phyloP scores from a whole-genome alignment of 805 yeast genomes.

The Ascoidea asiatica region DNA sequence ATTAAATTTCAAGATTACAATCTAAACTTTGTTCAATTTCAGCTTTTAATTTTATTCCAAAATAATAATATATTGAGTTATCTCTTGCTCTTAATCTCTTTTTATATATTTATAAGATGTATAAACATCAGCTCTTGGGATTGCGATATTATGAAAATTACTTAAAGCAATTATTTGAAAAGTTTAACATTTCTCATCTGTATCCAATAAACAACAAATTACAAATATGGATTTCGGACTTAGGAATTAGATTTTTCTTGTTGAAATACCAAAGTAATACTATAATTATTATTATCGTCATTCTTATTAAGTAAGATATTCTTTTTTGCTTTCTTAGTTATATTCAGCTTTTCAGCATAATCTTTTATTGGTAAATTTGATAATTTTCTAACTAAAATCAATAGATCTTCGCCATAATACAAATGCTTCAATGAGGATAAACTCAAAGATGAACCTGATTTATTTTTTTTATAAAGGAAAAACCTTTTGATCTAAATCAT shows the following conservation, averaged over 20 bases:
- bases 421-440: not conserved
- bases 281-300: not conserved
- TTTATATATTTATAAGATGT: constrained; percentile 36
- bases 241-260: not conserved
- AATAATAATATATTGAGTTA: constrained; percentile 73
- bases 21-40: not conserved
- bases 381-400: no score
- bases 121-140: constrained; percentile 28
- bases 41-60: constrained; percentile 36
- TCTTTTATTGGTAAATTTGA: not conserved
- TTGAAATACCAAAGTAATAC: not conserved
- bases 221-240: constrained; percentile 1
- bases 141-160: constrained; percentile 17
- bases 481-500: no score
- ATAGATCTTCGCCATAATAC: not conserved
- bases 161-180: constrained; percentile 16
- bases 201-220: constrained; percentile 3
- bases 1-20: no score
- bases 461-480: not conserved
- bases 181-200: not conserved
- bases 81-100: constrained; percentile 75
- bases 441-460: no score
- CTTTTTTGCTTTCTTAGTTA: no score
- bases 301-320: no score
- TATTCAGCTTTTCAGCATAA: no score